Evolutionary conservation across 495 filamentous ascomycete genomes (phyloP).

Genomic region (Podospora comata): DNA sequence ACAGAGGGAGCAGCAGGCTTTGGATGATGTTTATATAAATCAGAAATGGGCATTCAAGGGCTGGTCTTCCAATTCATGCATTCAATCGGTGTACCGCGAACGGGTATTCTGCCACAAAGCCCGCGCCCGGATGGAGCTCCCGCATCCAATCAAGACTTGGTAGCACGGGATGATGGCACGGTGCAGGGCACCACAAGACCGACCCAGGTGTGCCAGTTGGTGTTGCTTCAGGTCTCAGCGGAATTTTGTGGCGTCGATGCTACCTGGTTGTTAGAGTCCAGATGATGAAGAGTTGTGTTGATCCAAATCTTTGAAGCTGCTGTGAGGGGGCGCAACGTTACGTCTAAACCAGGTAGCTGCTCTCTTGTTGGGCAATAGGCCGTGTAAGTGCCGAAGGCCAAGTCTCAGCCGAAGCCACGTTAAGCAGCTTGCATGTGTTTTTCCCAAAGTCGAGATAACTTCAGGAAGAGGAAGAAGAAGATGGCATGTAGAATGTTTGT

Average conservation of each 20-base stretch:
- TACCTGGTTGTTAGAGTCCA: neutral
- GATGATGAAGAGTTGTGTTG: slow-evolving; percentile 1
- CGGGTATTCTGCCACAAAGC: slow-evolving; percentile 10
- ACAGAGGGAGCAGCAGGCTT: neutral
- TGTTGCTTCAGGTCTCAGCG: neutral
- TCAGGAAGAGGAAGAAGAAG: neutral
- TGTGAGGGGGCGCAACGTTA: slow-evolving; percentile 32
- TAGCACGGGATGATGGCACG: slow-evolving; percentile 13
- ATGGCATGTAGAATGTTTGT: neutral
- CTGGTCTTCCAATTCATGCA: neutral
- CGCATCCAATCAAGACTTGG: slow-evolving; percentile 13
- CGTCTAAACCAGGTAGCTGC: slow-evolving; percentile 12
- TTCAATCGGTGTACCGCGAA: neutral
- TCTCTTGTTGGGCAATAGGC: neutral
- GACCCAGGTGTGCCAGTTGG: neutral
- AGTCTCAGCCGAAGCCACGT: neutral
- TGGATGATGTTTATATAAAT: slow-evolving; percentile 20
- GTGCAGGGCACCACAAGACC: neutral
- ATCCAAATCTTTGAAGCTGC: slow-evolving; percentile 15
- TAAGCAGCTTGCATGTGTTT: neutral
- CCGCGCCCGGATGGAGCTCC: slow-evolving; percentile 9
- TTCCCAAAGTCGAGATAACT: neutral
- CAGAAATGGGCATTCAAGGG: neutral
- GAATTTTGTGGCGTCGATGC: neutral
- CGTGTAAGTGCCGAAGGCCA: slow-evolving; percentile 1